Base-by-base conservation (phyloP, 768 basidiomycete species). In the Pulveroboletus sp. region DNA sequence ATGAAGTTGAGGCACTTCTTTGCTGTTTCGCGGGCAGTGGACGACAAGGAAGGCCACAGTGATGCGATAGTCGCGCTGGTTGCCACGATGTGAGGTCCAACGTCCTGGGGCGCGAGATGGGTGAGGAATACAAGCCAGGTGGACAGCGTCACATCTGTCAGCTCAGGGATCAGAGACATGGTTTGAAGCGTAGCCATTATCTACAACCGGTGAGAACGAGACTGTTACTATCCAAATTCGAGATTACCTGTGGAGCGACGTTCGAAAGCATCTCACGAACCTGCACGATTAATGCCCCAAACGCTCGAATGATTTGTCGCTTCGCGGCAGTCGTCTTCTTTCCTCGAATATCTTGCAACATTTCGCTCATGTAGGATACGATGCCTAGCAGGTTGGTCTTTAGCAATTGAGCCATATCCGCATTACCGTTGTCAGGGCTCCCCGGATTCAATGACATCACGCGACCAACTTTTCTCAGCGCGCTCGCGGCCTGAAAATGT, bases 161-260 rank as follows among this genome's bases (percentile, higher is more conserved):
- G 75, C 51, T 86, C 86, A 0, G 79, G 77, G 11, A 90, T 76
- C 29, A 73, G 68, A n/a, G 96, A 76, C 71, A 86, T 89, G 6
- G 89, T 92, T 70, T 98, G 95, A 32, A 99, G 78, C 16, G 88
- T 93, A 0, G 95, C 93, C 89, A 98, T 93, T 57, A 97, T 85
- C 95, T 99, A 35, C 14, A 22, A 50, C 42, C 20, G 10, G 56
- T 58, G 2, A 57, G 41, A 44, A 53, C 22, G 17, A 58, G 50
- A 6, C 32, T 50, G 24, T 51, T 50, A 30, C 8, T 13, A 31
- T 17, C 26, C 3, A 27, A 46, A 27, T 48, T 47, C 17, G 6
- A 65, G n/a, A 73, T 47, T 58, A 93, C 95, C 82, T 97, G 95
- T 17, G 93, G 91, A 5, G 91, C 84, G 46, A 92, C 85, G 39